These are phyloP conservation scores for Aspergillus ochraceus DNA, from an alignment of 2,329 filamentous ascomycete species.

Conservation along the genomic window DNA sequence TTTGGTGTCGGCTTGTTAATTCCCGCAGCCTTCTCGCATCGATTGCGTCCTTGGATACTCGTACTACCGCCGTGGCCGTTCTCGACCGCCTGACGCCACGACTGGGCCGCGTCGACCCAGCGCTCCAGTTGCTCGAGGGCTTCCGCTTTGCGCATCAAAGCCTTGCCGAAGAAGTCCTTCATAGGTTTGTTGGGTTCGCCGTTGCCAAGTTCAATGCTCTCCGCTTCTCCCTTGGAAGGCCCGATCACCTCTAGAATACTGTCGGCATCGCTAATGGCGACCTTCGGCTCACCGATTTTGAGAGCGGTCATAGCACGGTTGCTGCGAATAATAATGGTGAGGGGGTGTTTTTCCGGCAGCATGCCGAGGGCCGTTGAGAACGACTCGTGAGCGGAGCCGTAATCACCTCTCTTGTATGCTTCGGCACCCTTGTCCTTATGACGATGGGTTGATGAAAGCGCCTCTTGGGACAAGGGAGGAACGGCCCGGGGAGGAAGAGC, in stretches of 20 bases:
- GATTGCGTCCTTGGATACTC: slow-evolving; percentile 79
- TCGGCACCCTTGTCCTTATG: slow-evolving; percentile 79
- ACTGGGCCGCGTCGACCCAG: slow-evolving; percentile 77
- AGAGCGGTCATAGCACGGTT: slow-evolving; percentile 88
- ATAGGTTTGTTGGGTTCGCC: slow-evolving; percentile 75
- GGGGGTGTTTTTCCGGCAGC: slow-evolving; percentile 75
- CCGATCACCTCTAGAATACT: slow-evolving; percentile 78
- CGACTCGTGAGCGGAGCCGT: slow-evolving; percentile 76
- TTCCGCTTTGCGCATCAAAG: slow-evolving; percentile 90
- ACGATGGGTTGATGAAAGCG: slow-evolving; percentile 72
- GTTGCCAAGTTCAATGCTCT: slow-evolving; percentile 69
- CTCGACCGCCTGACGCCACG: slow-evolving; percentile 83
- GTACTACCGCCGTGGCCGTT: slow-evolving; percentile 80
- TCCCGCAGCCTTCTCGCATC: slow-evolving; percentile 84
- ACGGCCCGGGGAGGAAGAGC: slow-evolving; percentile 48
- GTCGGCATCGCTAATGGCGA: slow-evolving; percentile 82
- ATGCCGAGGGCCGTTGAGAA: slow-evolving; percentile 76
- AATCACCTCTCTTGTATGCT: slow-evolving; percentile 94
- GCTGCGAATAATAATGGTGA: slow-evolving; percentile 83
- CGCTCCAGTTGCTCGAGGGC: slow-evolving; percentile 93
- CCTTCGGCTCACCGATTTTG: slow-evolving; percentile 89
- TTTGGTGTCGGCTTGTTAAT: slow-evolving; percentile 56
- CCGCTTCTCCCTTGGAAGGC: slow-evolving; percentile 71
- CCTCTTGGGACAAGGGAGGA: slow-evolving; percentile 67
- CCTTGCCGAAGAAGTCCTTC: slow-evolving; percentile 91